Conservation (phyloP, 352 stramenopile species). For the Pythium aphanidermatum region DNA sequence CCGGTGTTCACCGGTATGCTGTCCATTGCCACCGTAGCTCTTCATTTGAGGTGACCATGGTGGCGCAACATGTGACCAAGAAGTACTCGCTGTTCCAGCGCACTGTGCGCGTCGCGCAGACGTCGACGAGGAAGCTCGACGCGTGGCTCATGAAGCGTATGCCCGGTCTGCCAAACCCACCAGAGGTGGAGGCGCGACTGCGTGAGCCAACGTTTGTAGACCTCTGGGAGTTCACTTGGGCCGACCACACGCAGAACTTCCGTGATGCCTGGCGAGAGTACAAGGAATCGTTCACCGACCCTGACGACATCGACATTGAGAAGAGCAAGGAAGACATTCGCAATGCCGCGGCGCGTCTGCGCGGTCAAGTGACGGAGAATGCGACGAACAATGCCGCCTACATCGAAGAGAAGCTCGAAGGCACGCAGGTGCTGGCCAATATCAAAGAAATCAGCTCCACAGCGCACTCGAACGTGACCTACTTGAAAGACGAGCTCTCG, state of each 20-base stretch:
- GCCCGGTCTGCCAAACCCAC: constrained; percentile 65
- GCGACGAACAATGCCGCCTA: constrained; percentile 48
- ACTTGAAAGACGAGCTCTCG: constrained; percentile 43
- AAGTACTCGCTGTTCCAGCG: constrained; percentile 78
- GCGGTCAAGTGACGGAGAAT: constrained; percentile 50
- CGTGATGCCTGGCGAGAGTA: constrained; percentile 71
- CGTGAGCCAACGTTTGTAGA: constrained; percentile 52
- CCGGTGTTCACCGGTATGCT: constrained; percentile 5
- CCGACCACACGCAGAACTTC: constrained; percentile 57
- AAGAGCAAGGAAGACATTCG: constrained; percentile 61
- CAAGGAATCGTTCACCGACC: constrained; percentile 45
- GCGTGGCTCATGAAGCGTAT: constrained; percentile 50
- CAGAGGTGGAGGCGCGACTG: constrained; percentile 40
- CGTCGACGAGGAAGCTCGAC: constrained; percentile 38
- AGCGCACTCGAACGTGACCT: constrained; percentile 46
- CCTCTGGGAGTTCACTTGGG: constrained; percentile 73
- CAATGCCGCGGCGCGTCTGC: constrained; percentile 32
- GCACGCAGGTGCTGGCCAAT: constrained; percentile 55
- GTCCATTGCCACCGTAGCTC: not conserved
- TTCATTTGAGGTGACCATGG: not conserved
- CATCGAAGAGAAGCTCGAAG: constrained; percentile 59
- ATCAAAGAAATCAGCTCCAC: constrained; percentile 43
- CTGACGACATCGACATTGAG: constrained; percentile 51
- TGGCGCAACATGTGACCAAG: constrained; percentile 29
- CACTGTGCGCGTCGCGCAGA: constrained; percentile 63